These are phyloP conservation scores for Rhodotorula graminis DNA, from an alignment of 768 basidiomycete genomes.

Conservation along the genomic window DNA sequence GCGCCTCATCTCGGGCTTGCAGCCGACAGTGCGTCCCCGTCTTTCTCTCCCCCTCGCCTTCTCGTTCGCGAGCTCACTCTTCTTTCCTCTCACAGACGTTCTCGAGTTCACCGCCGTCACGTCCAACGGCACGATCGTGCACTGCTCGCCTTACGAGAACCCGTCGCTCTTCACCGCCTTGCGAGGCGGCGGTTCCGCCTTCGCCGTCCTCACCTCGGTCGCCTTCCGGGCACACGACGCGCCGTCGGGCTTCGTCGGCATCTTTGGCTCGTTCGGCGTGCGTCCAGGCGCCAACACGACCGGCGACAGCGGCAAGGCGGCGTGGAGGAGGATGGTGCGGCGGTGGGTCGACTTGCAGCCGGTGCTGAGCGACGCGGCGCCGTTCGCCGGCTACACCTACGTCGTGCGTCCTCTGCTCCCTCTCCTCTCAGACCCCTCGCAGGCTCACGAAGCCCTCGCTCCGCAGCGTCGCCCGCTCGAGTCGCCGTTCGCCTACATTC, in stretches of 20 bases:
- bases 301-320: neutral
- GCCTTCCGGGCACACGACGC: neutral
- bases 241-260: constrained; percentile 18
- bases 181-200: constrained; percentile 17
- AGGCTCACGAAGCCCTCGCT: too few relatives aligned
- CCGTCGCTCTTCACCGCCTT: constrained; percentile 23
- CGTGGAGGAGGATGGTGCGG: constrained; percentile 9
- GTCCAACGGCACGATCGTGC: neutral
- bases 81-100: neutral
- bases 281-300: neutral
- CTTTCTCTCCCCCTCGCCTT: neutral
- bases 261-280: constrained; percentile 9
- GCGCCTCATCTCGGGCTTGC: constrained; percentile 8
- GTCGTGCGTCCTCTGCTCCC: neutral
- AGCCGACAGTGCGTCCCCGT: constrained; percentile 13
- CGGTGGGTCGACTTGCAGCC: constrained; percentile 20
- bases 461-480: neutral
- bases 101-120: constrained; percentile 25
- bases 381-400: constrained; percentile 23
- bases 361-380: neutral
- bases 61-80: neutral
- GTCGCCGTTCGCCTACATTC: constrained; percentile 25
- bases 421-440: neutral
- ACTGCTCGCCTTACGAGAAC: constrained; percentile 5
- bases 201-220: constrained; percentile 12